Evolutionary conservation across 2,329 filamentous ascomycete genomes (phyloP), one percentile per base, ranked within the genome.

Genomic region (Fusarium dlaminii): DNA sequence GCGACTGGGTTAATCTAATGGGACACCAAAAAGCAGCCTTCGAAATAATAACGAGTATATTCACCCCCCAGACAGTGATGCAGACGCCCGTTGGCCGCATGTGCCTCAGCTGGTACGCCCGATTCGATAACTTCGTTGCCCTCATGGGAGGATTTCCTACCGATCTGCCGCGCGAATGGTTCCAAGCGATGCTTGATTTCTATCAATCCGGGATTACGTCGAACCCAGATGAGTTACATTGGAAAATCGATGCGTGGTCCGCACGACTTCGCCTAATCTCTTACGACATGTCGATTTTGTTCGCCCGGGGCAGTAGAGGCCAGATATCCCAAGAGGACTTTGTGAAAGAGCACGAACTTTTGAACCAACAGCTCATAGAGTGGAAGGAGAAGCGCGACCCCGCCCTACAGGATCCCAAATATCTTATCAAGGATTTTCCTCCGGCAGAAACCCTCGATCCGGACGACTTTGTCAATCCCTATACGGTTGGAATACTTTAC

Each of bases 1-100:
- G 96, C 18, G 96, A 99, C 80, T 98, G 95, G 95, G 90, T 97
- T 60, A 98, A 97, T 78, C 86, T 98, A 22, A 92, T 96, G 83
- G 94, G 95, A 29, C 96, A 98, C 80, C 95, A 98, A 81, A 94
- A 93, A 80, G 96, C 96, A 17, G 96, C 96, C 1, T 90, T 93
- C 79, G 90, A 94, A 72, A 92, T 98, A 77, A 85, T 98, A 51
- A 92, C 88, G 3, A 90, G 92, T 48, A 84, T 98, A 1, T 95
- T 94, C 80, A 94, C 91, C 0, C 93, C 94, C 0, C 86, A 95
- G 70, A 92, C 90, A 0, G 90, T 94, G 48, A 90, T 92, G 84
- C 86, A 93, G 73, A 93, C 92, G 15, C 87, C 92, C 8, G 88
- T 93, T 20, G 90, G 92, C 36, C 90, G 93, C 36, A 91, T 93